Evolutionary conservation across 371 early-diverging fungal genomes (phyloP), one percentile per base, ranked within the genome.

Genomic region (Mortierella sp.): DNA sequence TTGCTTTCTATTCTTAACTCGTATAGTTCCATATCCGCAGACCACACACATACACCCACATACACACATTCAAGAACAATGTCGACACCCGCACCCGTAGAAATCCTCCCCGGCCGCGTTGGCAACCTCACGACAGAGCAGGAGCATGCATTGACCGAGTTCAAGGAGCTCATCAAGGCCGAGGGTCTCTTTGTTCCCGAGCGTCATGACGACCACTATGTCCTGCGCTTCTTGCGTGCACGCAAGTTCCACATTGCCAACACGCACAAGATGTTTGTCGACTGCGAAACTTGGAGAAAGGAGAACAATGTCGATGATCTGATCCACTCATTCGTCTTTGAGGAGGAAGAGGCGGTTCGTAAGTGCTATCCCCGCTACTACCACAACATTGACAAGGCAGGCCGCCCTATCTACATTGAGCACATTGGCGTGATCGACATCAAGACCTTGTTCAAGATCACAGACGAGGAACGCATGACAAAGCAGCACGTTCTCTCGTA

Each of bases 371-470:
- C 92, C 37, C 88, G 91, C 21, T 93, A 87, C 82, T 93, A 93
- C 81, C 93, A 93, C 81, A 89, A 89, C 63, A 84, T 84, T 26
- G 93, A 93, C 82, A 91, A 90, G 80, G 68, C 74, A 4, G 92
- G 92, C n/a, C 86, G 93, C 7, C 91, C 92, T 25, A 81, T 93
- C 57, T 93, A 92, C 77, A 83, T 90, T 68, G 93, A 93, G 82
- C 85, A 85, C 57, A 68, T 92, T 44, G 91, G 90, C 18, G 80
- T 71, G 53, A 71, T 92, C 19, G 88, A 90, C 70, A 69, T 86
- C 65, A 84, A 88, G 68, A 77, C 87, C 65, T 74, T 93, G 23
- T 88, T 87, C 64, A 67, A 84, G 62, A 74, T 88, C 69, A 89
- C 91, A 1, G 87, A 85, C 28, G 62, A 81, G 47, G 91, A 92